These are phyloP conservation scores for Colletotrichum sp. DNA, from an alignment of 2,329 filamentous ascomycete species.

Conservation along the genomic window DNA sequence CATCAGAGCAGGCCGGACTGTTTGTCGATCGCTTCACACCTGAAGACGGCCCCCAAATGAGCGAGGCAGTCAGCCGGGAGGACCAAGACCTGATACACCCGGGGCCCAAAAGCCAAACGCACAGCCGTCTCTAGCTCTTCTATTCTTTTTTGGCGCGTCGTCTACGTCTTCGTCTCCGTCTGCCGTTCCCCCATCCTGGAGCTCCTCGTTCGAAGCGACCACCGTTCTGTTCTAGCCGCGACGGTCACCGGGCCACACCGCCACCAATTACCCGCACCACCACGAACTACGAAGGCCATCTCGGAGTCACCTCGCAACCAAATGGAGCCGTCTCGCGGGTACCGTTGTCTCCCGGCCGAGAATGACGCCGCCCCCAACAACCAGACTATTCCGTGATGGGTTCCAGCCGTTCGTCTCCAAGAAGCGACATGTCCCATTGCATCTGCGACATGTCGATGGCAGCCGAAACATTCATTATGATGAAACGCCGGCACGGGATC, in stretches of 20 bases:
- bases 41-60: background rate
- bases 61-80: background rate
- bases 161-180: background rate
- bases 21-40: background rate
- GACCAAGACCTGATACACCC: slow-evolving; percentile 9
- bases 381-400: background rate
- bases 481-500: background rate
- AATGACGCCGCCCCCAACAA: background rate
- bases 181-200: background rate
- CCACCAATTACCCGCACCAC: background rate
- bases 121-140: background rate
- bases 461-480: background rate
- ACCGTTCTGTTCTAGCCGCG: background rate
- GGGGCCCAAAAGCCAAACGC: background rate
- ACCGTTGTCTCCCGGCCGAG: background rate
- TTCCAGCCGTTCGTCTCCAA: background rate
- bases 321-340: background rate
- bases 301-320: background rate
- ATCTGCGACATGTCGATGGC: slow-evolving; percentile 3
- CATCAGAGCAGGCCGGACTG: background rate
- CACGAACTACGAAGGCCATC: background rate
- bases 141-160: background rate
- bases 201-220: background rate
- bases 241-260: background rate
- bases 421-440: background rate